Base-by-base conservation (phyloP, 2,329 filamentous ascomycete genomes). In the Fusarium vanettenii region DNA sequence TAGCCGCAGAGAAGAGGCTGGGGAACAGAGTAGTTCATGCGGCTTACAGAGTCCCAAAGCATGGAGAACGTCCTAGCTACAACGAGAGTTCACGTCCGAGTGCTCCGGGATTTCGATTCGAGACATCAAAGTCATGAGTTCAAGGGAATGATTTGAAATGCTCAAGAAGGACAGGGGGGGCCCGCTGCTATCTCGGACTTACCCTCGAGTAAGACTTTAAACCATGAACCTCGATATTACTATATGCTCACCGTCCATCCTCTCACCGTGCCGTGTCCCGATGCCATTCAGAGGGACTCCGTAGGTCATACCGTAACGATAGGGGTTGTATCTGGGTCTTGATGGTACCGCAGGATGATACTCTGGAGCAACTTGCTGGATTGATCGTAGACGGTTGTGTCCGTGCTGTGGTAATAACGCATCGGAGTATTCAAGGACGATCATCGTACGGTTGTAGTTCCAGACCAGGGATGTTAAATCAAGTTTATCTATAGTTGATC, bases 351-450 rank as follows among this genome's bases (percentile, higher is more conserved):
- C 43, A 66, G 55, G 52, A 37, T 66, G 45, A 69, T 50, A 39
- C 43, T 52, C 31, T 45, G 29, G 60, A 33, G 43, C 11, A 33
- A 25, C 56, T 25, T 50, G 41, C 29, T 63, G 20, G 27, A 31
- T 27, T 62, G 10, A 29, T 52, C 43, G 10, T 10, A 45, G 59
- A 48, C 11, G 35, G 59, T 22, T 18, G 18, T 25, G 62, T 25
- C 35, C 25, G 25, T 64, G 8, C 27, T 16, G 41, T 64, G 48
- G 35, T 73, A 60, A 25, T 72, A 68, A 73, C 71, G 59, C 48
- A 60, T 73, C 62, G 55, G 66, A 63, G 48, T 29, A 52, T 52
- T 52, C 48, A 31, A n/a, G 48, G 48, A 31, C 48, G 48, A 52
- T 52, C 48, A 52, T 52, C 48, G 48, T 52, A 52, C 27, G 48